Evolutionary conservation across 805 yeast genomes (phyloP).

Genomic region (Monosporozyma siamensis): DNA sequence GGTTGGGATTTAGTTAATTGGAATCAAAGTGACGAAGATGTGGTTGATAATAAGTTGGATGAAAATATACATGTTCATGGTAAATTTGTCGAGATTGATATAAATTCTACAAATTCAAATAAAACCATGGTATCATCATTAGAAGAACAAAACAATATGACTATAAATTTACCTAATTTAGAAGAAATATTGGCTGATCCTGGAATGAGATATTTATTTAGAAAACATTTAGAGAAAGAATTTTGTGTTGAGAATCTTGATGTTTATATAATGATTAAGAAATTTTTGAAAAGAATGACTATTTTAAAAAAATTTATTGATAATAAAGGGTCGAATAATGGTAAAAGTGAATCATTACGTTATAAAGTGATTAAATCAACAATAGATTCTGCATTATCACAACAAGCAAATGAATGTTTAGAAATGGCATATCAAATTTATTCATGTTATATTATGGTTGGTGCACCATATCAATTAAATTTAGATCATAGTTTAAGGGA

Average conservation of each 20-base stretch:
- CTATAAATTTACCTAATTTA: conserved; percentile 9
- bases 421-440: conserved; percentile 56
- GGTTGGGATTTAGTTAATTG: conserved; percentile 35
- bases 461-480: conserved; percentile 63
- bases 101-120: background rate
- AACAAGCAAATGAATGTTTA: conserved; percentile 45
- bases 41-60: background rate
- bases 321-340: conserved; percentile 11
- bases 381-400: conserved; percentile 33
- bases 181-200: conserved; percentile 56
- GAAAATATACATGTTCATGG: background rate
- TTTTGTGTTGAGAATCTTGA: conserved; percentile 71
- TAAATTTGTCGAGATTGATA: conserved; percentile 1
- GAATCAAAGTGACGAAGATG: conserved; percentile 8
- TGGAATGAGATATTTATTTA: conserved; percentile 60
- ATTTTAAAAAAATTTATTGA: conserved; percentile 35
- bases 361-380: conserved; percentile 25
- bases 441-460: conserved; percentile 52
- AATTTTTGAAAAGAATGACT: conserved; percentile 40
- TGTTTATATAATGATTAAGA: conserved; percentile 52
- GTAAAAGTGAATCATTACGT: conserved; percentile 3
- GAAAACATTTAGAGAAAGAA: conserved; percentile 52
- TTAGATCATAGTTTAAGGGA: conserved; percentile 47
- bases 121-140: background rate
- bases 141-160: background rate